A percentile compares a stretch with the other conserved stretches of the same genome.
Conservation (phyloP, 1,284 basidiomycete genomes). For the Melampsora americana region DNA sequence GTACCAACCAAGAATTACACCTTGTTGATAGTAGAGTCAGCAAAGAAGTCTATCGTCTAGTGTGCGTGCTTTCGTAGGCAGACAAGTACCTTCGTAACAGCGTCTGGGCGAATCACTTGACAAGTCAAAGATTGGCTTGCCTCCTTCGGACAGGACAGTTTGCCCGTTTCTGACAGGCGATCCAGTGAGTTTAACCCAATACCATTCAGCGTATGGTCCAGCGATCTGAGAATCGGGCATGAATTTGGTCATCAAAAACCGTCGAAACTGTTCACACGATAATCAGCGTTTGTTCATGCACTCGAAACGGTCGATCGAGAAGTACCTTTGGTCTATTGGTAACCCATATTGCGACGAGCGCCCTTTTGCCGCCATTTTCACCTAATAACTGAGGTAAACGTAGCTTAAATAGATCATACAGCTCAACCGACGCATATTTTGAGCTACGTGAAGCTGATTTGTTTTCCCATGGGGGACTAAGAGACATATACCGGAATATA, state of each 20-base stretch:
- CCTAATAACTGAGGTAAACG: constrained; percentile 24
- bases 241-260: constrained; percentile 42
- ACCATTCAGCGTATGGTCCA: constrained; percentile 42
- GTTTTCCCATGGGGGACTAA: constrained; percentile 43
- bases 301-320: background rate
- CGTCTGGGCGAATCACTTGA: constrained; percentile 31
- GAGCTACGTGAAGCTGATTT: constrained; percentile 38
- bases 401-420: constrained; percentile 43
- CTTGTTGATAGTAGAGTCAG: background rate
- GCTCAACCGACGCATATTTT: constrained; percentile 37
- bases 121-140: constrained; percentile 39
- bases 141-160: constrained; percentile 16
- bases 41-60: background rate
- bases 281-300: background rate
- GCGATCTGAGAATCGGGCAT: constrained; percentile 35
- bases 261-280: constrained; percentile 19
- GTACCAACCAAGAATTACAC: constrained; percentile 41
- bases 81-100: constrained; percentile 37
- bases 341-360: constrained; percentile 40
- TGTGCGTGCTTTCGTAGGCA: background rate
- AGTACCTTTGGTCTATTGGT: constrained; percentile 43
- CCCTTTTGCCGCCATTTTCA: constrained; percentile 28
- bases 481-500: background rate
- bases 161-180: constrained; percentile 17
- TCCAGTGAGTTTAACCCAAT: constrained; percentile 43